Evolutionary conservation across 116 monocot species (phyloP), one percentile per base, ranked within the genome.

Genomic region (Iris pallida): DNA sequence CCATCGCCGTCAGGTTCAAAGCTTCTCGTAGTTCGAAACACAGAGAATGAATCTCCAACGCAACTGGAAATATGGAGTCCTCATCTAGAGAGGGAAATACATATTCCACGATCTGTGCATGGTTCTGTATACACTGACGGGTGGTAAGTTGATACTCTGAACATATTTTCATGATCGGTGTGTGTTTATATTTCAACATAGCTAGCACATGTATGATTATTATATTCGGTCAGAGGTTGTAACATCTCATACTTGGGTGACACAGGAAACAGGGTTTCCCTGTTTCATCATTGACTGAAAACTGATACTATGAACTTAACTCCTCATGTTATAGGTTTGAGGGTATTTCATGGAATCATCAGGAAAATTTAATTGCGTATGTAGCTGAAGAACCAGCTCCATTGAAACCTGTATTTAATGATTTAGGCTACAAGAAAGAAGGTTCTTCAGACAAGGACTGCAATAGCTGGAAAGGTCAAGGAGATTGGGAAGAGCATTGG

Each of bases 401-500:
- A 49, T 11, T 52, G n/a, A 91, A 74, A 42, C 97, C 90, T 20
- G 70, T 76, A 53, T 97, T 97, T 76, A 65, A 77, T 80, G 73
- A 83, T 72, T 76, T 20, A 48, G 92, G 97, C 49, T 92, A 79
- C 77, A 89, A 80, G 72, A 78, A 75, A 64, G 85, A 81, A 63
- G 76, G 81, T 44, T 76, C 75, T 47, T 57, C 73, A 66, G 86
- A 86, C 42, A 87, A 92, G 47, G 90, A 92, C 52, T 76, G 58
- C 76, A 73, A 72, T 65, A 85, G 79, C 65, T 97, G 97, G 97
- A 92, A 87, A 80, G 92, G 92, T 55, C 87, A 83, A 78, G 97
- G 97, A 45, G 90, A 89, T 55, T 92, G 89, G 87, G 92, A 92
- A 78, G 97, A 97, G 59, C 66, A 90, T 42, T 97, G 97, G 97